Evolutionary conservation across 257 asterid genomes (phyloP).

Genomic region (Capsicum rhomboideum): DNA sequence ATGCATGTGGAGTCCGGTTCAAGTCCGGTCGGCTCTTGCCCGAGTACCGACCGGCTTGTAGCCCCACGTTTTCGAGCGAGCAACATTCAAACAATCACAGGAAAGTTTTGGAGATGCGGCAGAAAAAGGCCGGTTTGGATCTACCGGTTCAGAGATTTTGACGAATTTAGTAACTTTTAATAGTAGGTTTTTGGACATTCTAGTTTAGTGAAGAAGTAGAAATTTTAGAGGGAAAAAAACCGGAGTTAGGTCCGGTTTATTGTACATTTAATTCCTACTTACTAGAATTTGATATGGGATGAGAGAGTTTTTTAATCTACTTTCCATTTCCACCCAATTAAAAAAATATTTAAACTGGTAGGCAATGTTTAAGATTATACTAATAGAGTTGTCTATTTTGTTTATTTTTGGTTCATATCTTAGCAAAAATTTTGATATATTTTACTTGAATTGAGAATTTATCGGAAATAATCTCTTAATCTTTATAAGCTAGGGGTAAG

Average conservation of each 20-base stretch:
- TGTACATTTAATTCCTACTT: not conserved
- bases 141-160: constrained; percentile 12
- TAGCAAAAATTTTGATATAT: too few relatives aligned
- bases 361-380: too few relatives aligned
- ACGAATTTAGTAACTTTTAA: not conserved
- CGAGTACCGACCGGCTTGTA: constrained; percentile 35
- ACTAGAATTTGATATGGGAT: not conserved
- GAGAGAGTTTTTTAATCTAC: not conserved
- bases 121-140: constrained; percentile 17
- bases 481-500: too few relatives aligned
- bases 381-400: too few relatives aligned
- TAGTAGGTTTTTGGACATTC: not conserved
- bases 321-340: not conserved
- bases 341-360: not conserved
- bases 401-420: too few relatives aligned
- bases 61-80: constrained; percentile 28
- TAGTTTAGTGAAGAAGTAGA: not conserved
- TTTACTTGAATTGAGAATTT: too few relatives aligned
- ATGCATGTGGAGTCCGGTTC: constrained; percentile 37
- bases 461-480: too few relatives aligned
- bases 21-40: constrained; percentile 36
- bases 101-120: constrained; percentile 35
- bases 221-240: not conserved
- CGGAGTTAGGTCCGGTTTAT: not conserved
- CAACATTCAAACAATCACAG: constrained; percentile 29